Evolutionary conservation across 2,329 filamentous ascomycete species (phyloP).

Genomic region (Paecilomyces fulvus): DNA sequence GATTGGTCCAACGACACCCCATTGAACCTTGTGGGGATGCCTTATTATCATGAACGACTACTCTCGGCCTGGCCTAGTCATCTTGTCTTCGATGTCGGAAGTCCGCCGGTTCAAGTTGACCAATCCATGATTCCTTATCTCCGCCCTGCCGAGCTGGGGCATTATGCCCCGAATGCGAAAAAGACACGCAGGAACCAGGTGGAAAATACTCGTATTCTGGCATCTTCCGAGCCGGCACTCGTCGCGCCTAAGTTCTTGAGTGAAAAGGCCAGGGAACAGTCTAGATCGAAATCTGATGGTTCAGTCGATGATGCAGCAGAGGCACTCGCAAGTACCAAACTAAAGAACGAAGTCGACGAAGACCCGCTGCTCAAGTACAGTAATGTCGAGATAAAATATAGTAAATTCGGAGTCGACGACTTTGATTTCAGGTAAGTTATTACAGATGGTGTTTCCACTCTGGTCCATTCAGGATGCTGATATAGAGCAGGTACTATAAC

Average conservation of each 20-base stretch:
- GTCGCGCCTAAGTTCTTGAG: conserved; percentile 87
- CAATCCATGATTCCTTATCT: conserved; percentile 59
- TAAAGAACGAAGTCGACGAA: conserved; percentile 63
- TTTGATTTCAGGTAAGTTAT: conserved; percentile 93
- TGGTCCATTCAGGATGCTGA: conserved; percentile 42
- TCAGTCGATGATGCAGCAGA: conserved; percentile 51
- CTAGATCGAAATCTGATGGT: conserved; percentile 31
- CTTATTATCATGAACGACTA: conserved; percentile 81
- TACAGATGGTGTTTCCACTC: conserved; percentile 54
- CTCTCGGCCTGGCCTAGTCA: conserved; percentile 86
- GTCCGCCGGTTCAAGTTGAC: conserved; percentile 69
- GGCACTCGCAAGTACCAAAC: conserved; percentile 57
- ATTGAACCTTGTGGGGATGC: conserved; percentile 78
- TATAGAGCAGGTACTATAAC: conserved; percentile 69
- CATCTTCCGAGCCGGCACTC: conserved; percentile 53
- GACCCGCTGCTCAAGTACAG: conserved; percentile 85
- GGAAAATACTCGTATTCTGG: conserved; percentile 61
- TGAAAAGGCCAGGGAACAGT: conserved; percentile 69
- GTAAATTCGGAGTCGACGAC: conserved; percentile 97
- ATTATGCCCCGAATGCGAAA: conserved; percentile 68
- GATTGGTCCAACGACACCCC: conserved; percentile 70
- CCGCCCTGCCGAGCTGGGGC: conserved; percentile 64
- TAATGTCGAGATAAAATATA: conserved; percentile 97
- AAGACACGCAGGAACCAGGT: conserved; percentile 72
- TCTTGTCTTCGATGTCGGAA: conserved; percentile 74